These are phyloP conservation scores for Trichoderma harzianum DNA, from an alignment of 2,329 filamentous ascomycete genomes.

Conservation along the genomic window DNA sequence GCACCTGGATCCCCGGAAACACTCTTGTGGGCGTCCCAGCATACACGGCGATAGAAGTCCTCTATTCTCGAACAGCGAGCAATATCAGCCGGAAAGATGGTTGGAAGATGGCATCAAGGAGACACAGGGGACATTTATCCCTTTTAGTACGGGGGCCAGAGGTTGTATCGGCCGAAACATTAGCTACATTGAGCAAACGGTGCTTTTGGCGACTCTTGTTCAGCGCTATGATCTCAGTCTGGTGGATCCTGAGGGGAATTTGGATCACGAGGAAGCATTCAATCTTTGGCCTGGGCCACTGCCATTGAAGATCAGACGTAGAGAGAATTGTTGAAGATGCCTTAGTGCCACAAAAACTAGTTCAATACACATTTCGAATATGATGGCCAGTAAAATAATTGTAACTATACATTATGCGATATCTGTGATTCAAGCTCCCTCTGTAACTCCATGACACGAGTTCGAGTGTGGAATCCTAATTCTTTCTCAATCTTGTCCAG, in stretches of 20 bases:
- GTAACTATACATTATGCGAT: background rate
- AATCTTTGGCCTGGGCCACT: background rate
- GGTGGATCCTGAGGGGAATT: background rate
- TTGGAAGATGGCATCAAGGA: background rate
- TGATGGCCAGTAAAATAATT: background rate
- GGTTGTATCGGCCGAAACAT: background rate
- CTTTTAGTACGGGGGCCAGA: background rate
- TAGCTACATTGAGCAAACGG: background rate
- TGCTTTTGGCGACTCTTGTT: background rate
- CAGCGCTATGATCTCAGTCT: background rate
- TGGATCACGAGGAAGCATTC: background rate
- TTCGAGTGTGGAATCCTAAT: background rate
- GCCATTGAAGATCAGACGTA: background rate
- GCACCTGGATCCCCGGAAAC: background rate
- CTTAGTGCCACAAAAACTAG: accelerated
- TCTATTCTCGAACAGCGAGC: background rate
- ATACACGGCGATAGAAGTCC: background rate
- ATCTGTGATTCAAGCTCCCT: background rate
- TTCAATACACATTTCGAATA: background rate
- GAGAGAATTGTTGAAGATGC: background rate
- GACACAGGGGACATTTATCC: background rate
- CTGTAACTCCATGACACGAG: background rate
- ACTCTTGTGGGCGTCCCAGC: background rate
- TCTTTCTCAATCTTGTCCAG: background rate
- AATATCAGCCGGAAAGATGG: background rate